Conservation (phyloP, 441 rosid genomes). For the Corymbia calophylla region DNA sequence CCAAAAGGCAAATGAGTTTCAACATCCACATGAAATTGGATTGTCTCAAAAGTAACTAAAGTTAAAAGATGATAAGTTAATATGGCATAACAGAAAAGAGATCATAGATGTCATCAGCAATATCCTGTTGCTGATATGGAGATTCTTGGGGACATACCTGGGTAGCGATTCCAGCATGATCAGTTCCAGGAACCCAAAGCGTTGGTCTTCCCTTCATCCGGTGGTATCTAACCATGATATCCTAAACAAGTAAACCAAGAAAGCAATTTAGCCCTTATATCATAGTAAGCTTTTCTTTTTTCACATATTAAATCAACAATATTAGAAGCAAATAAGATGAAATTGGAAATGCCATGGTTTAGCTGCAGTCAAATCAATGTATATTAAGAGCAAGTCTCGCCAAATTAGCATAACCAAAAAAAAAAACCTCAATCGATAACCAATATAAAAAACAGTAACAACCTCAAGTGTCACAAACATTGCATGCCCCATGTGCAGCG, state of each 20-base stretch:
- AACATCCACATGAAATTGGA: background rate
- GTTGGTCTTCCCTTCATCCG: slow-evolving; percentile 97
- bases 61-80: background rate
- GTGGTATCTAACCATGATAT: slow-evolving; percentile 85
- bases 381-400: background rate
- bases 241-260: slow-evolving; percentile 36
- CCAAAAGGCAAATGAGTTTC: background rate
- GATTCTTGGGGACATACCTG: slow-evolving; percentile 50
- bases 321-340: background rate
- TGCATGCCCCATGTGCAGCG: slow-evolving; percentile 98
- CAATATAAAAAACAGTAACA: slow-evolving; percentile 1
- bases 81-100: background rate
- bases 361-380: background rate
- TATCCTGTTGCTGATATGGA: background rate
- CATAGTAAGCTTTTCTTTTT: background rate
- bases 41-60: background rate
- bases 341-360: background rate
- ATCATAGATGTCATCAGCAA: background rate
- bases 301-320: background rate
- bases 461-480: slow-evolving; percentile 99
- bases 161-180: slow-evolving; percentile 99
- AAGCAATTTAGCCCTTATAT: background rate
- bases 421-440: background rate
- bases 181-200: slow-evolving; percentile 98
- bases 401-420: background rate